Evolutionary conservation across 2,329 filamentous ascomycete species (phyloP), one percentile per base, ranked within the genome.

Genomic region (Sarocladiaceae sp.): DNA sequence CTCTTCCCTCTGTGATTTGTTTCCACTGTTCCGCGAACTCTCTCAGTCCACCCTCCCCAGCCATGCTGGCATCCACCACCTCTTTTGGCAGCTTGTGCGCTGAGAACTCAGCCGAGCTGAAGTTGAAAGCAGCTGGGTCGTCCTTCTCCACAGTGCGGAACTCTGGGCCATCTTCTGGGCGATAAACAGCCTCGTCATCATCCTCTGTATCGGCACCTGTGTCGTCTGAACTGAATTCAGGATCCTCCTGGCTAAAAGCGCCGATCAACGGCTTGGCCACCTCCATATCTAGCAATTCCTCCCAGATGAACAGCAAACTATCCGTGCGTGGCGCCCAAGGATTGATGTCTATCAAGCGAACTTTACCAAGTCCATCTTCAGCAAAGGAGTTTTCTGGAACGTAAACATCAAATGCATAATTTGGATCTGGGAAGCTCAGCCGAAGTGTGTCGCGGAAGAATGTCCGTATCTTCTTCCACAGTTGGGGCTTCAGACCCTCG

Each of bases 41-140:
- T 55, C 86, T 79, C 72, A 97, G 78, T 0, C 87, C 87, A 3
- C 87, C 88, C 52, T 88, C 83, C 3, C 88, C 87, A 1, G 79
- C 79, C 58, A 80, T 62, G 58, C 82, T 80, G 18, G 84, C 84
- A 59, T 87, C 83, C 3, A 97, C 92, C 2, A 97, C 90, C 60
- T 99, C 94, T 66, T 86, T 91, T 1, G 94, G 94, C 60, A 99
- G 72, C 70, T 97, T 99, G 65, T 97, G 93, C 3, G 94, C 93
- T 56, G 91, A 96, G 68, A 96, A 97, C 62, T 93, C 88, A 1
- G 90, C 82, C 4, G 88, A 87, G 58, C 82, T 84, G 65, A 97
- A 95, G 59, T 87, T 88, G 65, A 90, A 94, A 1, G 92, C 92
- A 55, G 93, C 88, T 0, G 92, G 90, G 58, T 97, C 93, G 57